phyloP scores from a whole-genome alignment of 2,329 filamentous ascomycete genomes.

The Podosphaera fusca region DNA sequence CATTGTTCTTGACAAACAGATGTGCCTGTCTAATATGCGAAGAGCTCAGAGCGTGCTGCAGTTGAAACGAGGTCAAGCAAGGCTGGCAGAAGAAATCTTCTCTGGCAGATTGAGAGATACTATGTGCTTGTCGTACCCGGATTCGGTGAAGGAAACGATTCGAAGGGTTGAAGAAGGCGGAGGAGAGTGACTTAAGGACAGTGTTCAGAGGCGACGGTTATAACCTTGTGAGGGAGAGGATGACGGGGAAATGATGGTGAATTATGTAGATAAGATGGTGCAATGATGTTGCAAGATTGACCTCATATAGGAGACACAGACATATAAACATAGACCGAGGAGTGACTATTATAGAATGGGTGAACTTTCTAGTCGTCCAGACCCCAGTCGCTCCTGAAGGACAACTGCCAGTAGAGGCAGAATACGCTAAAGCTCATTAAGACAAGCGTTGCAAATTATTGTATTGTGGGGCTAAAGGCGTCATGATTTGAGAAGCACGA shows the following conservation, averaged over 20 bases:
- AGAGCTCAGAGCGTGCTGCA: not conserved
- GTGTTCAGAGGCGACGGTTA: not conserved
- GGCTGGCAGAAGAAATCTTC: not conserved
- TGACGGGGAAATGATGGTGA: not conserved
- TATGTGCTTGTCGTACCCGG: not conserved
- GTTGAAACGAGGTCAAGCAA: not conserved
- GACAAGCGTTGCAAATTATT: not conserved
- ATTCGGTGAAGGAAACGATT: not conserved
- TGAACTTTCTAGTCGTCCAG: not conserved
- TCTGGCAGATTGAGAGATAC: not conserved
- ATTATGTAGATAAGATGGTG: not conserved
- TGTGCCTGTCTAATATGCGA: no score
- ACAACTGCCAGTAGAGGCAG: not conserved
- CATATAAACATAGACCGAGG: not conserved
- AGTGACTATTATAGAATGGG: not conserved
- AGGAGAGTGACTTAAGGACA: not conserved
- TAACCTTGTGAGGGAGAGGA: not conserved
- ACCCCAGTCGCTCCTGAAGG: not conserved
- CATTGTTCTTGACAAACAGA: constrained; percentile 7
- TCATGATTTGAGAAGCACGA: not conserved
- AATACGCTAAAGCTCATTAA: not conserved
- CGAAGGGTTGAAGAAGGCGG: not conserved
- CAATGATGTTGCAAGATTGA: not conserved
- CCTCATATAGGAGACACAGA: not conserved
- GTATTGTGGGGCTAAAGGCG: not conserved